A percentile compares a stretch with the other conserved stretches of the same genome.
Evolutionary conservation across 2,329 filamentous ascomycete species (phyloP).

Genomic region (Venturia aucupariae): DNA sequence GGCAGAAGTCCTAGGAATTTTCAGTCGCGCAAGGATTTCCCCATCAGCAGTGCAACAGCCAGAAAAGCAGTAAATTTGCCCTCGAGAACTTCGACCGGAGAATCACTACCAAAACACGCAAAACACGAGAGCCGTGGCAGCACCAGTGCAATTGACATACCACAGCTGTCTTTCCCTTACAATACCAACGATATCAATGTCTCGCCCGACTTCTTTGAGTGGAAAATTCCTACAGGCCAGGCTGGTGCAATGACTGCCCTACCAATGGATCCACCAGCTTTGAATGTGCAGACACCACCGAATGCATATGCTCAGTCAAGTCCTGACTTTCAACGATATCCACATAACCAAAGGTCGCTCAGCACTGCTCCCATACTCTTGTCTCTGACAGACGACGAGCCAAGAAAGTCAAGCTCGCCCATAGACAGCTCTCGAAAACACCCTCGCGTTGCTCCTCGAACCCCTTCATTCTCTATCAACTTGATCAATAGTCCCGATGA

Average conservation of each 20-base stretch:
- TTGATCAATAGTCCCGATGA: slow-evolving; percentile 40
- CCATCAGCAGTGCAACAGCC: slow-evolving; percentile 59
- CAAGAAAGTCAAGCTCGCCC: slow-evolving; percentile 29
- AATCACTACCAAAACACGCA: slow-evolving; percentile 16
- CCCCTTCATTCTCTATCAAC: slow-evolving; percentile 13
- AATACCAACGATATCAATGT: slow-evolving; percentile 30
- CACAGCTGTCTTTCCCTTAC: slow-evolving; percentile 33
- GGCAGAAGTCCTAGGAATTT: slow-evolving; percentile 92
- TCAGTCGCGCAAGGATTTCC: slow-evolving; percentile 86
- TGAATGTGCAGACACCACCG: slow-evolving; percentile 22
- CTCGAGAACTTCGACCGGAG: slow-evolving; percentile 28
- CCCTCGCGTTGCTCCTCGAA: slow-evolving; percentile 15
- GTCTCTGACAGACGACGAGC: slow-evolving; percentile 48
- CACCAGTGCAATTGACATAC: slow-evolving; percentile 19
- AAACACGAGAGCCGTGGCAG: slow-evolving; percentile 7
- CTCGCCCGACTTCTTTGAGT: slow-evolving; percentile 35
- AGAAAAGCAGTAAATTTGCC: slow-evolving; percentile 18
- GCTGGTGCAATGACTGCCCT: slow-evolving; percentile 35
- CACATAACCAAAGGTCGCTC: slow-evolving; percentile 26
- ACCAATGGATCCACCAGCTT: slow-evolving; percentile 30
- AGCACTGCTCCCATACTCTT: slow-evolving; percentile 40
- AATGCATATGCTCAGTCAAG: slow-evolving; percentile 42
- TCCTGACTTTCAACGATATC: slow-evolving; percentile 39
- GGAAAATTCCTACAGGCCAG: slow-evolving; percentile 31
- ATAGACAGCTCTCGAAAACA: slow-evolving; percentile 16